Conservation (phyloP, 2,329 filamentous ascomycete genomes). For the Colletotrichum sidae region DNA sequence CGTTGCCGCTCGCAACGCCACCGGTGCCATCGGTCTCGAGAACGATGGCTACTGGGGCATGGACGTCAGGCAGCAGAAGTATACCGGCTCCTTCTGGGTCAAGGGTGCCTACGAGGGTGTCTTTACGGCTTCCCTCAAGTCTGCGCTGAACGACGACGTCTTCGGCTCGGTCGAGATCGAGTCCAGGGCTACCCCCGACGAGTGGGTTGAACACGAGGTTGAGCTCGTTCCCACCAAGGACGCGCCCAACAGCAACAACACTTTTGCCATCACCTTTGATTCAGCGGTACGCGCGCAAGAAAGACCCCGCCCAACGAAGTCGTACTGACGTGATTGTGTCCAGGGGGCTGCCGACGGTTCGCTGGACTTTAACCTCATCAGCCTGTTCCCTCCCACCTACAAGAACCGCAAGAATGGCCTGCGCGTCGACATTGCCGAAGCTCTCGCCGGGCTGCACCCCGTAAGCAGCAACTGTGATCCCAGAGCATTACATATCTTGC, state of each 20-base stretch:
- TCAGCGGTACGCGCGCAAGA: slow-evolving; percentile 43
- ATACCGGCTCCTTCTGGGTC: slow-evolving; percentile 65
- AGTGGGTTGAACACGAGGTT: slow-evolving; percentile 65
- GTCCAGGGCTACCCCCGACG: slow-evolving; percentile 51
- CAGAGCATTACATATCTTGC: background rate
- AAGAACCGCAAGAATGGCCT: slow-evolving; percentile 69
- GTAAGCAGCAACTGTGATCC: slow-evolving; percentile 44
- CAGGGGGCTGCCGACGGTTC: slow-evolving; percentile 52
- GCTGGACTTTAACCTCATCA: slow-evolving; percentile 69
- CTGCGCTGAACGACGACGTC: slow-evolving; percentile 55
- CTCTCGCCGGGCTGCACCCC: slow-evolving; percentile 63
- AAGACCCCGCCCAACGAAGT: background rate
- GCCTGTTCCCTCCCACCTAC: slow-evolving; percentile 70
- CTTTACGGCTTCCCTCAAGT: slow-evolving; percentile 61
- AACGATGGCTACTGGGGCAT: slow-evolving; percentile 71
- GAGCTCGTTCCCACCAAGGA: slow-evolving; percentile 55
- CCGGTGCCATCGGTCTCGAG: slow-evolving; percentile 56
- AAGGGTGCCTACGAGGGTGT: slow-evolving; percentile 59
- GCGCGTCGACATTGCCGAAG: slow-evolving; percentile 64
- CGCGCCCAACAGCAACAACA: slow-evolving; percentile 67
- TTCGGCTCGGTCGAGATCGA: slow-evolving; percentile 61
- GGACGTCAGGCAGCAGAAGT: slow-evolving; percentile 58
- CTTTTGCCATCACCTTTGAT: slow-evolving; percentile 66
- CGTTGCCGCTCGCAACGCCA: slow-evolving; percentile 48
- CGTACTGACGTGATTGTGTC: background rate